Percentiles rank a stretch among this genome's conserved stretches.
phyloP scores from a whole-genome alignment of 2,329 filamentous ascomycete species.

The Neoarthrinium moseri region DNA sequence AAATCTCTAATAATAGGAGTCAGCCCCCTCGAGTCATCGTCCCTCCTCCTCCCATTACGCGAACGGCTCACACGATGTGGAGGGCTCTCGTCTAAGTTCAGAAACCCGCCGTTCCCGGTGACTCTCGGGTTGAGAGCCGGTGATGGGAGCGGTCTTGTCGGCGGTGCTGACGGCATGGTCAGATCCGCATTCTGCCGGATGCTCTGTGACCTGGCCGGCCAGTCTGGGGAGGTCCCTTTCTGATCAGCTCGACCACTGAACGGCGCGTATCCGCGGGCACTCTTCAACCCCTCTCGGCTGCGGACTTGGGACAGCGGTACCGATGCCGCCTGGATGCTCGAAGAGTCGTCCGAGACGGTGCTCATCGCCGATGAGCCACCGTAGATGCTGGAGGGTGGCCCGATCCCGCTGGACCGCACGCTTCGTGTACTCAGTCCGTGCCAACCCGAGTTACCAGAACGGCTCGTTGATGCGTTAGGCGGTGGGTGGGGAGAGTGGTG shows the following conservation, averaged over 20 bases:
- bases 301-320: slow-evolving; percentile 3
- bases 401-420: slow-evolving; percentile 14
- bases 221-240: neutral
- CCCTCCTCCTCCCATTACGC: slow-evolving; percentile 3
- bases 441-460: slow-evolving; percentile 15
- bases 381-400: slow-evolving; percentile 21
- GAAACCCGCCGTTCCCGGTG: slow-evolving; percentile 18
- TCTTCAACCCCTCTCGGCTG: slow-evolving; percentile 10
- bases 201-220: slow-evolving; percentile 17
- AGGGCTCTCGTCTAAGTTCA: slow-evolving; percentile 17
- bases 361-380: slow-evolving; percentile 26
- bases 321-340: slow-evolving; percentile 13
- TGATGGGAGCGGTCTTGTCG: slow-evolving; percentile 16
- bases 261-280: slow-evolving; percentile 19
- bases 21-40: slow-evolving; percentile 16
- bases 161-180: neutral
- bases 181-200: slow-evolving; percentile 13
- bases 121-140: slow-evolving; percentile 17
- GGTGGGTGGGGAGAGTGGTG: slow-evolving; percentile 21
- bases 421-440: slow-evolving; percentile 18
- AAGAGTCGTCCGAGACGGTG: slow-evolving; percentile 24
- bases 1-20: slow-evolving; percentile 26
- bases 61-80: neutral
- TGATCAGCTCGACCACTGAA: slow-evolving; percentile 11
- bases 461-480: slow-evolving; percentile 14